A percentile compares a stretch with the other conserved stretches of the same genome.
phyloP scores from a whole-genome alignment of 2,329 filamentous ascomycete genomes.

The Teratosphaeria epicoccoides region DNA sequence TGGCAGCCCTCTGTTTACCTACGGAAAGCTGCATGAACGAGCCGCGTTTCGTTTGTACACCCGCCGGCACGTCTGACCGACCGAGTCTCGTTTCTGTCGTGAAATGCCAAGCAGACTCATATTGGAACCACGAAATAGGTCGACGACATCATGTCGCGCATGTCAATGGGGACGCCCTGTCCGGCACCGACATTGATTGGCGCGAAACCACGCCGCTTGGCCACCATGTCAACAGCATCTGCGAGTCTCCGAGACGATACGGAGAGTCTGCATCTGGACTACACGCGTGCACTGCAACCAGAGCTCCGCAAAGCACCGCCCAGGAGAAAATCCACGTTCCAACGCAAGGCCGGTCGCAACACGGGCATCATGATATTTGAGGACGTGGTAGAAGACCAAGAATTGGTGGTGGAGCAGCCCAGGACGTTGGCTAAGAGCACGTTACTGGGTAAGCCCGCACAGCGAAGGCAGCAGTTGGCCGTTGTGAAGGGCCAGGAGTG shows the following conservation, averaged over 20 bases:
- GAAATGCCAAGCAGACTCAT: not conserved
- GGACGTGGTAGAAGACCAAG: constrained; percentile 21
- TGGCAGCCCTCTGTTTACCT: not conserved
- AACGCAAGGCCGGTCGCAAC: constrained; percentile 10
- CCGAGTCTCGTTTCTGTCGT: not conserved
- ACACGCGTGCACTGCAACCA: constrained; percentile 21
- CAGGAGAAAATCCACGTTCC: constrained; percentile 14
- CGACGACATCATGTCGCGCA: constrained; percentile 12
- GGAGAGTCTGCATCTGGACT: constrained; percentile 20
- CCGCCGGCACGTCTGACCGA: not conserved
- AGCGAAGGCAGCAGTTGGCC: constrained; percentile 8
- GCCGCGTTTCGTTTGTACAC: not conserved
- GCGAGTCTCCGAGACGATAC: constrained; percentile 15
- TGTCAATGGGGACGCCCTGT: constrained; percentile 19
- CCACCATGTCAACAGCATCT: constrained; percentile 6
- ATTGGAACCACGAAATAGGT: not conserved
- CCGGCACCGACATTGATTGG: constrained; percentile 11
- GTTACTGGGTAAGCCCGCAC: constrained; percentile 19
- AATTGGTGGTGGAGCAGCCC: constrained; percentile 8
- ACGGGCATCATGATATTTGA: constrained; percentile 22
- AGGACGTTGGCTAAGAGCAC: constrained; percentile 9
- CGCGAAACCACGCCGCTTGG: constrained; percentile 6
- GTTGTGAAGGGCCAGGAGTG: constrained; percentile 3
- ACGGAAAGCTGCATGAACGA: not conserved
- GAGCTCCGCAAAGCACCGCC: constrained; percentile 20